Percentiles rank a stretch among this genome's conserved stretches.
phyloP scores from a whole-genome alignment of 257 asterid genomes.

The Penstemon davidsonii region DNA sequence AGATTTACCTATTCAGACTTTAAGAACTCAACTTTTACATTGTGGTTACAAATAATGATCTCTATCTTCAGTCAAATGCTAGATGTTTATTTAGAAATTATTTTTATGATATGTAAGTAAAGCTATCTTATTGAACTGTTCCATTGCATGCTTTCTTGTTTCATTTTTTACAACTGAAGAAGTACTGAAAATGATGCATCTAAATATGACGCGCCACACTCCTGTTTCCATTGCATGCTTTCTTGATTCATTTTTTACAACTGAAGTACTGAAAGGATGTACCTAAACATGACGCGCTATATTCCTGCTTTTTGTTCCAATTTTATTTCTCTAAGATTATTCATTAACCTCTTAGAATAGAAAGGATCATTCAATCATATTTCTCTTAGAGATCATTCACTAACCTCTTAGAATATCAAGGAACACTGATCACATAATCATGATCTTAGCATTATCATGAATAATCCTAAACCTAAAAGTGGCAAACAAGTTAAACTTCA shows the following conservation, averaged over 20 bases:
- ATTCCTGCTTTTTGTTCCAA: no score
- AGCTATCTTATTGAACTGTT: no score
- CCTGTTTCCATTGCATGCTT: no score
- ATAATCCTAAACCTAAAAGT: constrained; percentile 4
- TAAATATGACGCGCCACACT: no score
- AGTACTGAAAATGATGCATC: no score
- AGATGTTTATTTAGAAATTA: constrained; percentile 29
- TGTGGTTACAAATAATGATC: constrained; percentile 47
- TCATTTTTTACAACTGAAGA: no score
- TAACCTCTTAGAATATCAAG: constrained; percentile 10
- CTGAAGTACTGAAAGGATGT: no score
- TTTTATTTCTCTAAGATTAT: no score
- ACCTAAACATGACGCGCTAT: no score
- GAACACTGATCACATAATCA: constrained; percentile 5
- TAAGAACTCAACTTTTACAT: constrained; percentile 20
- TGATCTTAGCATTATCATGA: neutral
- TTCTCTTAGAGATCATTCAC: constrained; percentile 3
- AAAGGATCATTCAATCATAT: neutral
- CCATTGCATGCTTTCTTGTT: no score
- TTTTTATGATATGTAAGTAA: neutral
- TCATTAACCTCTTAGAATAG: no score
- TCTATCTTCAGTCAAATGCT: constrained; percentile 83
- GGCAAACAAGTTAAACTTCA: constrained; percentile 18
- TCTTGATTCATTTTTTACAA: no score
- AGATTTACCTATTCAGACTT: constrained; percentile 24